These are phyloP conservation scores for Alternaria consortialis DNA, from an alignment of 2,329 filamentous ascomycete genomes.

Conservation along the genomic window DNA sequence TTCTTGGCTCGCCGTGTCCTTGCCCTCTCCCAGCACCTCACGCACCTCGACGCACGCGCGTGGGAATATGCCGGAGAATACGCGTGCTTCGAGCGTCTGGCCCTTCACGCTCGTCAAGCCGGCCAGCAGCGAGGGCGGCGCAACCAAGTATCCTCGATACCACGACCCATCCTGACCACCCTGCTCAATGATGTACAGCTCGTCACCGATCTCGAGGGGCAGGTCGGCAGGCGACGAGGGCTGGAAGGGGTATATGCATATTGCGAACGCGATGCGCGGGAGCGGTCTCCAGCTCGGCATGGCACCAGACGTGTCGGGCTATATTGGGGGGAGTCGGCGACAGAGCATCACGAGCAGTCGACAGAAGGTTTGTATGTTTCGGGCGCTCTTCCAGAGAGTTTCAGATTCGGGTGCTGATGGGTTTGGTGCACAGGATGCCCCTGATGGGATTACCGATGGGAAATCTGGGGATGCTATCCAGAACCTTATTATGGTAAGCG, in stretches of 20 bases:
- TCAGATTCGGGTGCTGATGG: slow-evolving; percentile 5
- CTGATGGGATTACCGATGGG: slow-evolving; percentile 20
- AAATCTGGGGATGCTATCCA: slow-evolving; percentile 21
- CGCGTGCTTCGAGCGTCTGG: slow-evolving; percentile 91
- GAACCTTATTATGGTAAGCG: slow-evolving; percentile 17
- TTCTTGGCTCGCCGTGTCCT: slow-evolving; percentile 28
- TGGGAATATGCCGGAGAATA: slow-evolving; percentile 98
- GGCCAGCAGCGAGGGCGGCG: slow-evolving; percentile 89
- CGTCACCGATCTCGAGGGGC: slow-evolving; percentile 96
- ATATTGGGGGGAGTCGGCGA: slow-evolving; percentile 38
- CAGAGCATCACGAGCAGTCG: slow-evolving; percentile 44
- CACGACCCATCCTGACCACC: slow-evolving; percentile 84
- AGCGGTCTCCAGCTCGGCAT: slow-evolving; percentile 85
- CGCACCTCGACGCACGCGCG: slow-evolving; percentile 93
- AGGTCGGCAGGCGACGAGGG: slow-evolving; percentile 88
- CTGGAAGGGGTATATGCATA: slow-evolving; percentile 93
- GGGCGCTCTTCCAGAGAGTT: slow-evolving; percentile 10
- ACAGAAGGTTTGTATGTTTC: background rate
- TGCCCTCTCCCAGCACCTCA: slow-evolving; percentile 78
- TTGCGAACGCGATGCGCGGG: slow-evolving; percentile 95
- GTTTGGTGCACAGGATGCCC: slow-evolving; percentile 22
- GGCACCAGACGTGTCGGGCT: slow-evolving; percentile 43
- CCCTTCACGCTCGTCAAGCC: slow-evolving; percentile 90
- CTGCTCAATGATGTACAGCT: slow-evolving; percentile 98
- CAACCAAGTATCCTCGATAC: slow-evolving; percentile 94